A percentile compares a stretch with the other conserved stretches of the same genome.
phyloP scores from a whole-genome alignment of 352 stramenopile species.

The Peronospora belbahrii region DNA sequence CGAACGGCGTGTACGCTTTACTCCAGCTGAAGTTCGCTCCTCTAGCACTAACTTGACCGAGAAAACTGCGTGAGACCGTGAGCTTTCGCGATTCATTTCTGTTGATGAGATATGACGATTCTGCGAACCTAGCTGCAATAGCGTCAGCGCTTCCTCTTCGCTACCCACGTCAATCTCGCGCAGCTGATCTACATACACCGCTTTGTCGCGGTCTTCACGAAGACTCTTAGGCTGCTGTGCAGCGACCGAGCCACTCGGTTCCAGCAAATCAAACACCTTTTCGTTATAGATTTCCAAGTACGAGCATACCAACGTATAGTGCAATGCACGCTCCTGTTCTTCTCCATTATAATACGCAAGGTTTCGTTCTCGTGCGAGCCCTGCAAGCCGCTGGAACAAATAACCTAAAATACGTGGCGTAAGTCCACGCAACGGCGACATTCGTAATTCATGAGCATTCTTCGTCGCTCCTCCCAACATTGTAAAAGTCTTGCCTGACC shows the following conservation, averaged over 20 bases:
- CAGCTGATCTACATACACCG: conserved; percentile 78
- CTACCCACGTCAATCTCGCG: conserved; percentile 54
- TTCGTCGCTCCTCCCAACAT: conserved; percentile 54
- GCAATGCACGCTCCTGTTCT: conserved; percentile 27
- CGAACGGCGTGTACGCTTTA: conserved; percentile 59
- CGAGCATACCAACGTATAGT: conserved; percentile 69
- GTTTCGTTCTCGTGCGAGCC: conserved; percentile 38
- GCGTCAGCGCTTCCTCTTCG: conserved; percentile 60
- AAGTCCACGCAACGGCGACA: conserved; percentile 54
- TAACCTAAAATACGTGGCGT: conserved; percentile 82
- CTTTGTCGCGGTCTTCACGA: conserved; percentile 66
- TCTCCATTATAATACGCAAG: conserved; percentile 23
- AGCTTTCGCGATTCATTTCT: conserved; percentile 96
- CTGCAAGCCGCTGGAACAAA: conserved; percentile 55
- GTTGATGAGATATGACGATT: conserved; percentile 93
- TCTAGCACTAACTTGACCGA: conserved; percentile 90
- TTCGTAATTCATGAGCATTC: conserved; percentile 36
- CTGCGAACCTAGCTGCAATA: conserved; percentile 60
- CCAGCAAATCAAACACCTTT: conserved; percentile 82
- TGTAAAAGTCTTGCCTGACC: conserved; percentile 85
- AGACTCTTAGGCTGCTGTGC: conserved; percentile 54
- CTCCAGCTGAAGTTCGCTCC: conserved; percentile 46
- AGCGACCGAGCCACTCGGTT: conserved; percentile 38
- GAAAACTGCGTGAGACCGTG: conserved; percentile 95
- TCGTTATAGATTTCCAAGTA: conserved; percentile 91